These are phyloP conservation scores for Medicago arabica DNA, from an alignment of 306 rosid genomes.

Conservation along the genomic window DNA sequence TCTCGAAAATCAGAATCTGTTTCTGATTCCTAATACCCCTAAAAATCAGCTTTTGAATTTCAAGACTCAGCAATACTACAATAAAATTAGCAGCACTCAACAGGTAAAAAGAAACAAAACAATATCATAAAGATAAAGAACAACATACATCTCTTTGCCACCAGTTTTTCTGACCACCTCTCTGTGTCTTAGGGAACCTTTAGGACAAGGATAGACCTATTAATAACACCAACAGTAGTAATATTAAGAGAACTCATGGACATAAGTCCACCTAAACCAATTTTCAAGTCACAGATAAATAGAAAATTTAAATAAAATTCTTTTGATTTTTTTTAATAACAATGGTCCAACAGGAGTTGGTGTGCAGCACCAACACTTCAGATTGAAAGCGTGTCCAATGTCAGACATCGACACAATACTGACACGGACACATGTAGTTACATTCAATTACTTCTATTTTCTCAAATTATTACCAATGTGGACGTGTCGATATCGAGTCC, in stretches of 20 bases:
- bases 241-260: slow-evolving; percentile 32
- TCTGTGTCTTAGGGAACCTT: slow-evolving; percentile 85
- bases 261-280: slow-evolving; percentile 33
- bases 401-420: not conserved
- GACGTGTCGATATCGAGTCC: not conserved
- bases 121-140: slow-evolving; percentile 34
- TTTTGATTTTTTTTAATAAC: slow-evolving; percentile 25
- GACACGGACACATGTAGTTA: not conserved
- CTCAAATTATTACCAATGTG: not conserved
- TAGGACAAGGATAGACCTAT: slow-evolving; percentile 96
- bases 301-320: no score
- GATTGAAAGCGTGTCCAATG: not conserved
- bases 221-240: slow-evolving; percentile 42
- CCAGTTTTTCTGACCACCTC: slow-evolving; percentile 74
- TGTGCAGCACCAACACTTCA: not conserved
- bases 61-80: slow-evolving; percentile 7
- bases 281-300: slow-evolving; percentile 32
- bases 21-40: not conserved
- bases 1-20: not conserved
- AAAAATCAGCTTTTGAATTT: slow-evolving; percentile 8
- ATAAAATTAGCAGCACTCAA: slow-evolving; percentile 12
- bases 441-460: not conserved
- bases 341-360: no score
- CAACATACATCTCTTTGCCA: slow-evolving; percentile 89
- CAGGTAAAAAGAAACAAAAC: slow-evolving; percentile 15